Evolutionary conservation across 2,329 filamentous ascomycete genomes (phyloP), one percentile per base, ranked within the genome.

Genomic region (Drechmeria coniospora): DNA sequence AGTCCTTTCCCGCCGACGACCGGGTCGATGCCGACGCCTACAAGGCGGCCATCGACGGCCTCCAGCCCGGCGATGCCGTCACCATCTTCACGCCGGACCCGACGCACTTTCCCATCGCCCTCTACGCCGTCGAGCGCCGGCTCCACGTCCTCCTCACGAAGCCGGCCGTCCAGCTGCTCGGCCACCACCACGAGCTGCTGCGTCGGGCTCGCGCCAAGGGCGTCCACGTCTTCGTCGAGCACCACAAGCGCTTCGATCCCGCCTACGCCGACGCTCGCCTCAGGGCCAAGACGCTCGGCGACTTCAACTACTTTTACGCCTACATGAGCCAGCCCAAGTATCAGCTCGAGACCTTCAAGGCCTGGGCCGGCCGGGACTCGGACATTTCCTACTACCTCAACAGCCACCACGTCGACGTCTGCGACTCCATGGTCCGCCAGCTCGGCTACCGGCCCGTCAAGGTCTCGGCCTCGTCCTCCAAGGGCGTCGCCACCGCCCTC

Each of bases 251-350:
- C 32, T 94, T 77, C 57, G 86, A 94, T 51, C 86, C 86, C 2
- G 83, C 83, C 14, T 94, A 94, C 59, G 73, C 81, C 10, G 86
- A 94, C 51, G 87, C 87, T 10, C 71, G 76, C 27, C 76, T 76
- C 57, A 74, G 78, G 42, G 81, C 82, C 10, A 59, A 71, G 46
- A 73, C 64, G 29, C 63, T 94, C 6, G 86, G 86, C 38, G 83
- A 93, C 57, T 94, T 94, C 72, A 93, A 92, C 64, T 94, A 94
- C 65, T 94, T 92, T 53, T 94, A 93, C 67, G 79, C 72, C 43
- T 94, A 94, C 68, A 92, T 93, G 84, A 82, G 75, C 27, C 84
- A 93, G 63, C 80, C 78, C 34, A 92, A 92, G 59, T 82, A 68
- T 27, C 84, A 92, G 58, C 69, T 93, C 26, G 80, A 92, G 63